phyloP scores from a whole-genome alignment of 345 rosid species.

The Melaleuca alternifolia region DNA sequence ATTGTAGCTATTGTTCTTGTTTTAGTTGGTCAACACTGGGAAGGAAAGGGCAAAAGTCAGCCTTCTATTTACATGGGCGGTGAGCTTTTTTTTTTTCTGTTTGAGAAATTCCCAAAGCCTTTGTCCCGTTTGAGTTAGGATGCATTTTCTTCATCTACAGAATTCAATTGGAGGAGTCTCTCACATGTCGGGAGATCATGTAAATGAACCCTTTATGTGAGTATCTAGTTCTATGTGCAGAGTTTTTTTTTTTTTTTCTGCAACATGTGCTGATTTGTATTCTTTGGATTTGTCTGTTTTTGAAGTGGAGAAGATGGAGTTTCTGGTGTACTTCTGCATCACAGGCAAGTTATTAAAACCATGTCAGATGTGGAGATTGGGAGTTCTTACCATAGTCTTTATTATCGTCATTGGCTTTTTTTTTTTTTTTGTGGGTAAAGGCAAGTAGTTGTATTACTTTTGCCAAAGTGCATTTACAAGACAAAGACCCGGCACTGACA shows the following conservation, averaged over 20 bases:
- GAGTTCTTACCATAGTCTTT: slow-evolving; percentile 16
- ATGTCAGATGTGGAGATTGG: neutral
- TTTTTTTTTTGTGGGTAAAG: too few species aligned
- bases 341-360: slow-evolving; percentile 88
- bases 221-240: slow-evolving; percentile 6
- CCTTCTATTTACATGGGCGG: slow-evolving; percentile 97
- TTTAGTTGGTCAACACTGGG: slow-evolving; percentile 93
- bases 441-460: too few species aligned
- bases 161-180: slow-evolving; percentile 90
- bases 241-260: neutral
- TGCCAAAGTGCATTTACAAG: too few species aligned
- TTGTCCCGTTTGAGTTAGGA: neutral
- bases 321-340: slow-evolving; percentile 97
- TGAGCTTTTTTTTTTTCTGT: slow-evolving; percentile 24
- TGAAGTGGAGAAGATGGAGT: slow-evolving; percentile 92
- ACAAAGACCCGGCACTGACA: too few species aligned
- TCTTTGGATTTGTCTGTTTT: neutral
- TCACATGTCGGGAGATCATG: slow-evolving; percentile 86
- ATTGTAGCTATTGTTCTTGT: neutral
- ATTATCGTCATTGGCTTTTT: too few species aligned
- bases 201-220: slow-evolving; percentile 89
- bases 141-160: slow-evolving; percentile 24
- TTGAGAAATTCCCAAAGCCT: neutral
- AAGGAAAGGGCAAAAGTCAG: slow-evolving; percentile 96
- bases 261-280: neutral